Percentiles rank a stretch among this genome's conserved stretches.
Conservation (phyloP, 2,329 filamentous ascomycete species). For the Aspergillus sp. region DNA sequence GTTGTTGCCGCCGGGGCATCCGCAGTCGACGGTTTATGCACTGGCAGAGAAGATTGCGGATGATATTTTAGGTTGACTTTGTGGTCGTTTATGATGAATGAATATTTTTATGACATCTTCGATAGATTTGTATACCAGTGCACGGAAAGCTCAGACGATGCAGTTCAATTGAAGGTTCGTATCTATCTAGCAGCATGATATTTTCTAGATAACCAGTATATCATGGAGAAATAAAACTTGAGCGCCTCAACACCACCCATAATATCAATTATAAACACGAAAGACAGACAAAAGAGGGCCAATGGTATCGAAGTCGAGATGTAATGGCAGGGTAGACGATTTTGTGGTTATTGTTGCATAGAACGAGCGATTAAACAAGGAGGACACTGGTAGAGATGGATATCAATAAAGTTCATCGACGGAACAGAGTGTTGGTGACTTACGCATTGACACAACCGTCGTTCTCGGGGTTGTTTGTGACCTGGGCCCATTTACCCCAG, state of each 20-base stretch:
- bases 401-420: background rate
- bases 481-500: constrained; percentile 77
- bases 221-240: too few species aligned
- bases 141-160: too few species aligned
- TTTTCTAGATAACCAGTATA: too few species aligned
- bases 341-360: too few species aligned
- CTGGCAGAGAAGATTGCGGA: constrained; percentile 35
- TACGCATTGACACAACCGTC: constrained; percentile 57
- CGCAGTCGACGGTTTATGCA: constrained; percentile 30
- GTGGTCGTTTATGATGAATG: background rate
- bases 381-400: background rate
- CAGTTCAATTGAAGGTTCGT: too few species aligned
- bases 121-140: too few species aligned
- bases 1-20: constrained; percentile 32
- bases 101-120: background rate
- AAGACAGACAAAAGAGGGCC: too few species aligned
- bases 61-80: constrained; percentile 6
- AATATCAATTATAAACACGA: too few species aligned
- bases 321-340: too few species aligned
- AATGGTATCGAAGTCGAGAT: too few species aligned
- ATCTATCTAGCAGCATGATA: too few species aligned
- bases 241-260: too few species aligned
- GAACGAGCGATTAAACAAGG: background rate
- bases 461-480: constrained; percentile 43
- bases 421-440: constrained; percentile 11